A percentile compares a stretch with the other conserved stretches of the same genome.
These are phyloP conservation scores for Diophrys sp. DNA, from an alignment of 73 alveolate species.

Conservation along the genomic window DNA sequence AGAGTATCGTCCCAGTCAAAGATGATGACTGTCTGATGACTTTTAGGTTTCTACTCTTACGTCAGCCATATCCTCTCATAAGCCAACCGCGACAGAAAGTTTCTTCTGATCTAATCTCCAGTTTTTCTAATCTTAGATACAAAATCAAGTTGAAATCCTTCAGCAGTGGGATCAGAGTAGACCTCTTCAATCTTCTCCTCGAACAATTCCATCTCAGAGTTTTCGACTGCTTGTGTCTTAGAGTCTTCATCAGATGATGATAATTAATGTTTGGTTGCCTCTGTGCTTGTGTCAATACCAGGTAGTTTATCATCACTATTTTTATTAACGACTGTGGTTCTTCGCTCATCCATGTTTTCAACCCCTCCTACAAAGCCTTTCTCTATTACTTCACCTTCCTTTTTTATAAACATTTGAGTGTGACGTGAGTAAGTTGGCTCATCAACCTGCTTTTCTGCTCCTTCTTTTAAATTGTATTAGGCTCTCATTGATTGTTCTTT, in stretches of 20 bases:
- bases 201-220: background rate
- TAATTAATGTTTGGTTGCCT: conserved; percentile 1
- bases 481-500: background rate
- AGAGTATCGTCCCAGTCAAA: conserved; percentile 99
- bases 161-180: conserved; percentile 16
- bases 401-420: background rate
- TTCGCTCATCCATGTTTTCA: background rate
- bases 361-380: background rate
- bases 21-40: conserved; percentile 77
- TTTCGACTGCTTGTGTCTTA: background rate
- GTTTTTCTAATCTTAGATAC: conserved; percentile 11
- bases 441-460: background rate
- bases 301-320: background rate
- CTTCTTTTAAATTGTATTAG: background rate
- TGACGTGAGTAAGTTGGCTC: background rate
- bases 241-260: background rate
- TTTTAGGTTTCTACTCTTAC: conserved; percentile 59
- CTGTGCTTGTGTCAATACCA: background rate
- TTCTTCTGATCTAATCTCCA: conserved; percentile 44
- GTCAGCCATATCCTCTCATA: conserved; percentile 68
- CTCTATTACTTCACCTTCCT: background rate
- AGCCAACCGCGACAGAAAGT: conserved; percentile 52
- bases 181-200: conserved; percentile 24
- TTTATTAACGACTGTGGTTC: background rate
- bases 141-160: conserved; percentile 37